Base-by-base conservation (phyloP, 2,329 filamentous ascomycete genomes). In the Aspergillus phoenicis region DNA sequence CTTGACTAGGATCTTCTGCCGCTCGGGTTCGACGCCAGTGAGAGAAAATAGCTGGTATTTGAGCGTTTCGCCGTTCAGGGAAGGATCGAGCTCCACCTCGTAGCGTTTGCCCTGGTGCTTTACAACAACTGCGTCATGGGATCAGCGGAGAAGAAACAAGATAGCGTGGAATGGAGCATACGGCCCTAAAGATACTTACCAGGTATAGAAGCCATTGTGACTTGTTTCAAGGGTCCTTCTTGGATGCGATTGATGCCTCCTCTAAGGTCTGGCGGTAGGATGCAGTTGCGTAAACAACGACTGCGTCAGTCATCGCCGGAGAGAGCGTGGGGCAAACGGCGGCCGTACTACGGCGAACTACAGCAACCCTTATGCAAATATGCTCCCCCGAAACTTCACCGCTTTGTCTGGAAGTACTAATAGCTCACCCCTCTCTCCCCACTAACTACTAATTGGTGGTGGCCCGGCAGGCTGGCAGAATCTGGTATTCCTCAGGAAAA, bases 51-150 rank as follows among this genome's bases (percentile, higher is more conserved):
- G 86, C 77, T 98, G 95, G 73, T 91, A 91, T 78, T 98, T 99
- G 83, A 99, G 92, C 60, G 91, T 91, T 78, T 97, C 93, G 78
- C 95, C 95, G 64, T 88, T 92, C 49, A 91, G 89, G 26, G 86
- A 83, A 47, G 91, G 85, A 75, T 98, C 94, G 71, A 99, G 87
- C 64, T 98, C 94, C 76, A 99, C 86, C 74, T 98, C 89, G 82
- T 98, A 90, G 76, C 93, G 94, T 78, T 95, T 97, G 81, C 94
- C 94, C 75, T 93, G 89, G 77, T 99, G 94, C 80, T 96, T 98
- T 68, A 99, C 89, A 74, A 93, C 84, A 68, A 99, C 93, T 96
- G 66, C 11, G 43, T 51, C 47, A 56, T 61, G 55, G 63, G 66
- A 36, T 74, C 61, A 74, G 68, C 64, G 26, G 49, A 36, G 33